These are phyloP conservation scores for Mycena metata DNA, from an alignment of 768 basidiomycete genomes.

Conservation along the genomic window DNA sequence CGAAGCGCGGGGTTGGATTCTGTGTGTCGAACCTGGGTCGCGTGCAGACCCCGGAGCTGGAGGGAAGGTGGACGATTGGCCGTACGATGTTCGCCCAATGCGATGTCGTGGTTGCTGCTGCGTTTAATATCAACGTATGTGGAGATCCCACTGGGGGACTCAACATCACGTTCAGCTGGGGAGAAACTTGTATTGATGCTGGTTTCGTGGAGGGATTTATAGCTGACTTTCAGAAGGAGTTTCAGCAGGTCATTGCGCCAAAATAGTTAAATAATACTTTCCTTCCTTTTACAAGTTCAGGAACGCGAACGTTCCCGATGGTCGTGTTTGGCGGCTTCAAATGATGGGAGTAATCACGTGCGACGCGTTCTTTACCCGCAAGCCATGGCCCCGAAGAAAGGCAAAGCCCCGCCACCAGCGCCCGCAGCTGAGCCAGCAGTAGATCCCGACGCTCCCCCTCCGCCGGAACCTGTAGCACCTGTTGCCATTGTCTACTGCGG, in stretches of 20 bases:
- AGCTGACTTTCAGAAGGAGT: not conserved
- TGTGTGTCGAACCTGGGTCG: constrained; percentile 25
- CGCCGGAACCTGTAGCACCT: constrained; percentile 66
- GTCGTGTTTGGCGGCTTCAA: too few species aligned
- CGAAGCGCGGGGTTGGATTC: constrained; percentile 18
- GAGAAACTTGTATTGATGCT: not conserved
- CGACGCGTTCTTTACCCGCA: too few species aligned
- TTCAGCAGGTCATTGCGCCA: not conserved
- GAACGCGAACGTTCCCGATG: too few species aligned
- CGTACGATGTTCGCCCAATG: constrained; percentile 7
- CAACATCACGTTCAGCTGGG: constrained; percentile 22
- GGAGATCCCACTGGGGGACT: constrained; percentile 24
- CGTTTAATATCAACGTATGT: constrained; percentile 9
- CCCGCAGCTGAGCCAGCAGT: constrained; percentile 41
- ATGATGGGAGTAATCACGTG: too few species aligned
- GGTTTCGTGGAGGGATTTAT: constrained; percentile 15
- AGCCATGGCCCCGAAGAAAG: constrained; percentile 34
- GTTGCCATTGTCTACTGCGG: constrained; percentile 76
- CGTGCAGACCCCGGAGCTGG: not conserved
- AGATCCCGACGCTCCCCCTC: constrained; percentile 49
- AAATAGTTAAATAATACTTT: too few species aligned
- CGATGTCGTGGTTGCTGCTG: constrained; percentile 9
- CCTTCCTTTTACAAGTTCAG: too few species aligned
- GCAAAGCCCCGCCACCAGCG: constrained; percentile 44
- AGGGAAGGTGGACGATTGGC: constrained; percentile 16